phyloP scores from a whole-genome alignment of 1,284 basidiomycete species.

The Trichosporon sp. region DNA sequence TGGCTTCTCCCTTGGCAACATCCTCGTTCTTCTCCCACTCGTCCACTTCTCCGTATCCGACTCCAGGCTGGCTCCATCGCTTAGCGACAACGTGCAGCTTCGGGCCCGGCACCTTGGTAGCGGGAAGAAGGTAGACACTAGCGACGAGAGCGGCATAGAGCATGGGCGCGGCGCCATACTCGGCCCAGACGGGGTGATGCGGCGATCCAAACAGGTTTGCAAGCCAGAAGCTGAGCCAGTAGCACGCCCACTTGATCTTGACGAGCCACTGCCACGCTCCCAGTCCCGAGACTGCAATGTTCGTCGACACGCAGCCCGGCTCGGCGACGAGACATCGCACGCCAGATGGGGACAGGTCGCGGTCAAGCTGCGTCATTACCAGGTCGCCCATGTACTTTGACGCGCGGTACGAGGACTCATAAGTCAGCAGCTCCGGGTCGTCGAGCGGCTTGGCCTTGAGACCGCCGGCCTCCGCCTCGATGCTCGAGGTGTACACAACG shows the following conservation, averaged over 20 bases:
- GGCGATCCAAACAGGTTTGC: constrained; percentile 38
- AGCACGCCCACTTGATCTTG: constrained; percentile 53
- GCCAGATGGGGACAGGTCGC: constrained; percentile 44
- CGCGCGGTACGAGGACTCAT: constrained; percentile 61
- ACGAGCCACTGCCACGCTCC: constrained; percentile 50
- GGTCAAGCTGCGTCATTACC: constrained; percentile 57
- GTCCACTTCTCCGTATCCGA: constrained; percentile 40
- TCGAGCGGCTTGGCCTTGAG: constrained; percentile 52
- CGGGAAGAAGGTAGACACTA: constrained; percentile 24
- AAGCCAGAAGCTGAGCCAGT: constrained; percentile 61
- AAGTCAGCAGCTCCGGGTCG: constrained; percentile 68
- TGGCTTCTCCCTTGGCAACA: constrained; percentile 22
- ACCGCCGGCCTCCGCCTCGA: constrained; percentile 57
- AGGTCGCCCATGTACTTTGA: constrained; percentile 78
- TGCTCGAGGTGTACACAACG: constrained; percentile 74
- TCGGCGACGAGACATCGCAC: constrained; percentile 62
- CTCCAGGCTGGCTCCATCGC: constrained; percentile 24
- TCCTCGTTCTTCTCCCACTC: constrained; percentile 28
- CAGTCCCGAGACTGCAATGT: constrained; percentile 51
- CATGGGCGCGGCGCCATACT: constrained; percentile 32
- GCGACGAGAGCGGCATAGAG: constrained; percentile 38
- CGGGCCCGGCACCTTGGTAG: constrained; percentile 26
- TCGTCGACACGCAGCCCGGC: constrained; percentile 68
- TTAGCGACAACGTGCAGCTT: constrained; percentile 26
- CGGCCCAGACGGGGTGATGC: constrained; percentile 34